phyloP scores from a whole-genome alignment of 306 rosid species.

The Citrullus amarus region DNA sequence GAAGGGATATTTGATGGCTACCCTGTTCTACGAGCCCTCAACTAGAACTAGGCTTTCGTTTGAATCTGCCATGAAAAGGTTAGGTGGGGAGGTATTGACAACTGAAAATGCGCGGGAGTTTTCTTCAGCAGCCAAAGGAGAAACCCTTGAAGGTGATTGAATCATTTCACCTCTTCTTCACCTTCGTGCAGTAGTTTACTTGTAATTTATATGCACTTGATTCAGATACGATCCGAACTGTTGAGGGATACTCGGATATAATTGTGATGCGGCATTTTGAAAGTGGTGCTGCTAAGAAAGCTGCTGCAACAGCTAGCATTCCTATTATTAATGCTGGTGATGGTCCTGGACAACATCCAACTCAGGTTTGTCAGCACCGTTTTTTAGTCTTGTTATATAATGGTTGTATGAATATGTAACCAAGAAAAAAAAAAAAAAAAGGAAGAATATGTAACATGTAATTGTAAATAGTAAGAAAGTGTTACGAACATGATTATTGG shows the following conservation, averaged over 20 bases:
- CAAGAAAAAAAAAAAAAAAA: too few species aligned
- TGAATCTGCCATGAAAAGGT: constrained; percentile 90
- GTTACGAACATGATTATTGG: neutral
- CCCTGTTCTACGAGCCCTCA: constrained; percentile 84
- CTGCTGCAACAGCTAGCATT: constrained; percentile 61
- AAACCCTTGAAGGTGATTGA: constrained; percentile 72
- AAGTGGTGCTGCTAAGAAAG: constrained; percentile 90
- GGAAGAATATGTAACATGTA: neutral
- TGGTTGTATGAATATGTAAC: neutral
- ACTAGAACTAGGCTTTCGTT: constrained; percentile 90
- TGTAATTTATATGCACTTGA: neutral
- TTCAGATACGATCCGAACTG: constrained; percentile 78
- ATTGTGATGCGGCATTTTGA: constrained; percentile 91
- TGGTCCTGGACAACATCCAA: constrained; percentile 94
- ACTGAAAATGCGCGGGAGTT: constrained; percentile 92
- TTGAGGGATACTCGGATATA: constrained; percentile 82
- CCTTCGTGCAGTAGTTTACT: neutral
- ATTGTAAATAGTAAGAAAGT: neutral
- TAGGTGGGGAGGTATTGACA: constrained; percentile 85
- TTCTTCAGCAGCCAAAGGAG: constrained; percentile 90
- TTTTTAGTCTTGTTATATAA: neutral
- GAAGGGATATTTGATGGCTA: constrained; percentile 87
- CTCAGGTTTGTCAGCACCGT: constrained; percentile 40
- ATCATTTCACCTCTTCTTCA: neutral
- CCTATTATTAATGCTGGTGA: constrained; percentile 94